Evolutionary conservation across 805 yeast species (phyloP).

Genomic region (Saturnispora silvae): DNA sequence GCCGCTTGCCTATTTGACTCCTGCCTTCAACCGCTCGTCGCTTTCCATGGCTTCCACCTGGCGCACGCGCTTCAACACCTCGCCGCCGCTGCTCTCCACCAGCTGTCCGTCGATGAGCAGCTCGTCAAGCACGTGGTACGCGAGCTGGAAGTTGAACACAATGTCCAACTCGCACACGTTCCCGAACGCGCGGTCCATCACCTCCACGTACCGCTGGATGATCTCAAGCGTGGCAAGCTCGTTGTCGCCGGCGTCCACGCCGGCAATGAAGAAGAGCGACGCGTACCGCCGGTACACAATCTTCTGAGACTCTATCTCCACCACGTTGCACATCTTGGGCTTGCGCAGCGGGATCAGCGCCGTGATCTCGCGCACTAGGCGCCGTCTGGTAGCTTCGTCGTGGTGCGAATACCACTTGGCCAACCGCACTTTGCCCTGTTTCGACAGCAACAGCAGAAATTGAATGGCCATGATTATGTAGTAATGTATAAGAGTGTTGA

Average conservation of each 20-base stretch:
- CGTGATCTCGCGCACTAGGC: conserved; percentile 75
- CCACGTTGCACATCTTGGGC: conserved; percentile 90
- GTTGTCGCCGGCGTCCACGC: conserved; percentile 74
- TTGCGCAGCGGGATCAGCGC: conserved; percentile 77
- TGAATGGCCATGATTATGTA: conserved; percentile 78
- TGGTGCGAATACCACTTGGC: conserved; percentile 87
- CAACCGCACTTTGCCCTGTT: conserved; percentile 91
- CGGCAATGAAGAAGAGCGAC: conserved; percentile 80
- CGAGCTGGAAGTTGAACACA: conserved; percentile 89
- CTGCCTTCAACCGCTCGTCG: conserved; percentile 5
- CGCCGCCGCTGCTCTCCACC: conserved; percentile 73
- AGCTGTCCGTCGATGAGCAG: conserved; percentile 79
- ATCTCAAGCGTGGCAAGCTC: conserved; percentile 79
- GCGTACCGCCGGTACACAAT: conserved; percentile 90
- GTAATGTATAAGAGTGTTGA: too few species aligned
- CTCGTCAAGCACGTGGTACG: conserved; percentile 88
- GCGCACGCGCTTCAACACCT: conserved; percentile 62
- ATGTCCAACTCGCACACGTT: conserved; percentile 95
- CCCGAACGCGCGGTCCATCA: conserved; percentile 92
- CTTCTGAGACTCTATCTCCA: conserved; percentile 77
- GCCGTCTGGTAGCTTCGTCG: conserved; percentile 75
- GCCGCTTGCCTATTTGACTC: too few species aligned
- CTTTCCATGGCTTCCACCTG: conserved; percentile 80
- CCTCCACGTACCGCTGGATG: conserved; percentile 89
- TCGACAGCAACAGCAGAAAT: conserved; percentile 70